These are phyloP conservation scores for Papiliotrema laurentii DNA, from an alignment of 1,284 basidiomycete species.

Conservation along the genomic window DNA sequence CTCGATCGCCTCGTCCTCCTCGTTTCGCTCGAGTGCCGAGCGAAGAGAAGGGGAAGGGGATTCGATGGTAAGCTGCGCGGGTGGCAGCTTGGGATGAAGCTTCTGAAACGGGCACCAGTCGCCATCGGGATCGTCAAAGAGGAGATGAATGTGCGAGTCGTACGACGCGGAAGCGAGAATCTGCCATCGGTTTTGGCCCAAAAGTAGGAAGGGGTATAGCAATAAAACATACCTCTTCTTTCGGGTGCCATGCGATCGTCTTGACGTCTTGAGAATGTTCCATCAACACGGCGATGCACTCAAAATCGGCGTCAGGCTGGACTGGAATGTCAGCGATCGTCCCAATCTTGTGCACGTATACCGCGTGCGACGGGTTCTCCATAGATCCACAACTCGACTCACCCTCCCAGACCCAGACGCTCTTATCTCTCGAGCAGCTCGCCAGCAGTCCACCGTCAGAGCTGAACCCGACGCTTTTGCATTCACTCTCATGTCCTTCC, in stretches of 20 bases:
- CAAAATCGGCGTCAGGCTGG: slow-evolving; percentile 88
- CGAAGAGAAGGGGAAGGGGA: slow-evolving; percentile 7
- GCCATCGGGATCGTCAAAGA: slow-evolving; percentile 87
- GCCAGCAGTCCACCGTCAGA: slow-evolving; percentile 73
- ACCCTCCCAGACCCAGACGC: slow-evolving; percentile 99
- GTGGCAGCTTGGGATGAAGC: slow-evolving; percentile 67
- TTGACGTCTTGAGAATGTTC: slow-evolving; percentile 98
- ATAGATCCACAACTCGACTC: slow-evolving; percentile 29
- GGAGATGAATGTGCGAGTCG: slow-evolving; percentile 93
- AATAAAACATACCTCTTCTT: slow-evolving; percentile 67
- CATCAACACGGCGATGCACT: slow-evolving; percentile 93
- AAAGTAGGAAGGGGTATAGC: too few relatives aligned
- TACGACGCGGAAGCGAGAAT: slow-evolving; percentile 95
- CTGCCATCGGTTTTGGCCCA: slow-evolving; percentile 51
- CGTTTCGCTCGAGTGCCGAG: slow-evolving; percentile 14
- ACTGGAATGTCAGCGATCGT: slow-evolving; percentile 52
- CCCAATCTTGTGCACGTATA: too few relatives aligned
- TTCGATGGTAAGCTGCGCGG: slow-evolving; percentile 19
- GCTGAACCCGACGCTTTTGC: slow-evolving; percentile 90
- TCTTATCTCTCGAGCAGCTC: slow-evolving; percentile 91
- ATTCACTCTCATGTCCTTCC: slow-evolving; percentile 97
- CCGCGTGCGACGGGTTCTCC: too few relatives aligned
- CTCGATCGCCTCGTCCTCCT: slow-evolving; percentile 27
- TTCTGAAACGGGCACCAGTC: slow-evolving; percentile 91
- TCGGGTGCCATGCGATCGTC: slow-evolving; percentile 89